Base-by-base conservation (phyloP, 2,329 filamentous ascomycete genomes). In the Trichophyton benhamiae region DNA sequence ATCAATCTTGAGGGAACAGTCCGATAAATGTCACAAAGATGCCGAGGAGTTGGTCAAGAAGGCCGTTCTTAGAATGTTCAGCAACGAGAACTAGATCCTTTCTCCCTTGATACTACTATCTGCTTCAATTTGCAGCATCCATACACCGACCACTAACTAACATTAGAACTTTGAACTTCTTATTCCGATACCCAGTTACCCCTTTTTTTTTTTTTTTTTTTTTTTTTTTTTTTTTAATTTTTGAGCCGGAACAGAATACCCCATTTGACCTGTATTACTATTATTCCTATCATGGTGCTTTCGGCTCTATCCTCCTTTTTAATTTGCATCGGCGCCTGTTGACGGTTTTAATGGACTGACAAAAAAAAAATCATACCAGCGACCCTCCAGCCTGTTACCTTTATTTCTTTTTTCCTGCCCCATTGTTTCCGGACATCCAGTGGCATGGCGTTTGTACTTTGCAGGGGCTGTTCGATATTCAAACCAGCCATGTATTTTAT, bases 1-100 rank as follows among this genome's bases (percentile, higher is more conserved):
- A 64, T 70, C 71, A 42, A 70, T 72, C 22, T 68, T 75, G n/a
- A 66, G 70, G 59, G 67, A 72, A 62, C 74, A 74, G 61, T 71
- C 78, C 59, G 65, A 64, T 30, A 72, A 68, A 61, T 75, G 72
- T 62, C 74, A 77, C 63, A 68, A 69, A 38, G 74, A 77, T 63
- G 75, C 75, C 17, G 72, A 72, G 53, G 71, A 71, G 7, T 69
- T 78, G 38, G 72, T 73, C n/a, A 75, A 77, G 61, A 68, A 76
- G 46, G 74, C 75, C n/a, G 72, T 77, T 58, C 67, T 79, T 49
- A 68, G 75, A 49, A 72, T 72, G 63, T 74, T 62, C 58, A 60
- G 74, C 68, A 74, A 74, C 59, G n/a, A 46, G 6, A 59, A 49
- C 38, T 59, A 49, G 22, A 7, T n/a, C 36, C 15, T 38, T n/a